A percentile compares a stretch with the other conserved stretches of the same genome.
phyloP scores from a whole-genome alignment of 768 basidiomycete genomes.

The Mycena kentingensis region DNA sequence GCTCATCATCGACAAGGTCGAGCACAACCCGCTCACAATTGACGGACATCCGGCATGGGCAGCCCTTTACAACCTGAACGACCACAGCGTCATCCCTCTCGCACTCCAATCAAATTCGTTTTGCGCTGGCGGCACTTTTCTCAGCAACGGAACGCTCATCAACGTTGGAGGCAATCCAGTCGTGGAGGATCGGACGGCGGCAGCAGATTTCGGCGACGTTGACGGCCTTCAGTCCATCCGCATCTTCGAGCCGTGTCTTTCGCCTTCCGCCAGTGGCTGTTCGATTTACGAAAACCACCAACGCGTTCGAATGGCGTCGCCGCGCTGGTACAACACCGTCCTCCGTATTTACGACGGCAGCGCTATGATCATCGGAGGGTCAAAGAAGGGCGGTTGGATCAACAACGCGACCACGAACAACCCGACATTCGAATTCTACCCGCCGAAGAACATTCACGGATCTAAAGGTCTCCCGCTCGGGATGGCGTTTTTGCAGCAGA shows the following conservation, averaged over 20 bases:
- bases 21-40: conserved; percentile 78
- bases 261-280: conserved; percentile 50
- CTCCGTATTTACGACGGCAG: conserved; percentile 75
- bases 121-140: conserved; percentile 80
- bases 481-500: conserved; percentile 65
- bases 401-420: conserved; percentile 82
- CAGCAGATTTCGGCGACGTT: conserved; percentile 75
- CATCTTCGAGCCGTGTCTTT: conserved; percentile 67
- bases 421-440: conserved; percentile 80
- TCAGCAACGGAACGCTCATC: conserved; percentile 75
- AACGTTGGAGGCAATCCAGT: conserved; percentile 85
- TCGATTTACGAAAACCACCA: conserved; percentile 65
- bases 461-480: conserved; percentile 67
- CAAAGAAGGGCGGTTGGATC: conserved; percentile 83
- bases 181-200: conserved; percentile 58
- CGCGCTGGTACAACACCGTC: conserved; percentile 81
- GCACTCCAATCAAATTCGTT: conserved; percentile 79
- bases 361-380: conserved; percentile 81
- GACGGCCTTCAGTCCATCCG: conserved; percentile 76
- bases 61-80: conserved; percentile 69
- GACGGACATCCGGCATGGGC: conserved; percentile 82
- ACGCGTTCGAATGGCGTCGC: conserved; percentile 69
- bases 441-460: conserved; percentile 71
- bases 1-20: conserved; percentile 80
- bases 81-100: conserved; percentile 62